Evolutionary conservation across 1,284 basidiomycete species (phyloP), one percentile per base, ranked within the genome.

Genomic region (Hemileia vastatrix): DNA sequence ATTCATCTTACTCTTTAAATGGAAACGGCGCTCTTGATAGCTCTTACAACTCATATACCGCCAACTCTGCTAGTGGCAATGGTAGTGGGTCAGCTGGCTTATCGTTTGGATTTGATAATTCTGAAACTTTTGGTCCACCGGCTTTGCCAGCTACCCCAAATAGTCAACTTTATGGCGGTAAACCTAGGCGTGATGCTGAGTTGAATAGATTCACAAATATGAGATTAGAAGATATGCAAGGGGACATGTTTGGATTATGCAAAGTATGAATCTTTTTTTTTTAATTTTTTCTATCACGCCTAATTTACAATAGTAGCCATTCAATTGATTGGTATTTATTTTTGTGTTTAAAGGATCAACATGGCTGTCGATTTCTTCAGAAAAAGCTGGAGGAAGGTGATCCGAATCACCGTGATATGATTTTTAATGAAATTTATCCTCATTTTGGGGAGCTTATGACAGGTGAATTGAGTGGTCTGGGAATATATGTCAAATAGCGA

Each of bases 401-500:
- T 66, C 83, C 91, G 13, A 88, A 93, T 76, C 90, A 96, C 78
- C 86, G 95, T 63, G 95, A 98, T 75, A 93, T 98, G 88, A 98
- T 99, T 77, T 99, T 97, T 82, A 83, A 88, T 67, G 95, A 99
- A 80, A 97, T 94, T 1, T 98, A 95, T 72, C 86, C 87, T 60
- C 93, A 97, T 76, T 98, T 98, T 77, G 89, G 94, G 56, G 95
- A 98, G 72, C 82, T 98, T 67, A 99, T 98, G 95, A 98, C 90
- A 51, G 87, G 87, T 88, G 71, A 62, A 80, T 64, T 32, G 24
- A 48, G 1, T 69, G 56, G 32, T 11, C 40, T 60, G 56, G 23
- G 31, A 18, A 44, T 9, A 19, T 45, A 18, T 9, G 11, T 6
- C 24, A 8, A 9, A 27, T 4, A 23, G 11, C 52, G 15, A 21